phyloP scores from a whole-genome alignment of 192 early-diverging fungal species.

The Coemansia sp. region DNA sequence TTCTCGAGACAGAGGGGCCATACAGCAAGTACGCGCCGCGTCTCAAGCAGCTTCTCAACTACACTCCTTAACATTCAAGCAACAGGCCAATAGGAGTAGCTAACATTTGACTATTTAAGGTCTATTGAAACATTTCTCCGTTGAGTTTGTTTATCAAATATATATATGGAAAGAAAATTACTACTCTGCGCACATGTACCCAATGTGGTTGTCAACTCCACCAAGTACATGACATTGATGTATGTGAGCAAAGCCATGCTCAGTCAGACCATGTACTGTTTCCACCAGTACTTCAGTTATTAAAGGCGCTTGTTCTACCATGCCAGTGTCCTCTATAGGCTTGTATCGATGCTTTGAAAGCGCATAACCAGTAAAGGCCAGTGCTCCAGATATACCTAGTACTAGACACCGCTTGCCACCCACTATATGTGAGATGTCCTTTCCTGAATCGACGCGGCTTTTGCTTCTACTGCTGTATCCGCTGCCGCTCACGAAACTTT shows the following conservation, averaged over 20 bases:
- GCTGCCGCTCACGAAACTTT: background rate
- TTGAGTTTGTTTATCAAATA: background rate
- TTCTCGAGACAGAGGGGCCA: too few species aligned
- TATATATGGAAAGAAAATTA: background rate
- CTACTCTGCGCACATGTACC: conserved; percentile 42
- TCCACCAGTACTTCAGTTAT: background rate
- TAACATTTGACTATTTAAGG: too few species aligned
- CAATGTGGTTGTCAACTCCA: conserved; percentile 40
- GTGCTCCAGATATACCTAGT: background rate
- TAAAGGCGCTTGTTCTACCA: background rate
- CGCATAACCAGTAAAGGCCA: background rate
- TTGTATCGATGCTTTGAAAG: background rate
- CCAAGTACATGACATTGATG: conserved; percentile 19
- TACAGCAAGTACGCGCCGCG: too few species aligned
- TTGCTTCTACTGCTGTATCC: background rate
- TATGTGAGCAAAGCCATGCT: background rate
- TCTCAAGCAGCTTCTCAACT: too few species aligned
- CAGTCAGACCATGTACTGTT: background rate
- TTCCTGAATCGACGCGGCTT: background rate
- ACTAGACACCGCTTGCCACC: background rate
- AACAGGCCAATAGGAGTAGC: too few species aligned
- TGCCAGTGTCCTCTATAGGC: background rate
- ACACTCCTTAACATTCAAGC: too few species aligned
- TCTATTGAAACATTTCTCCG: too few species aligned
- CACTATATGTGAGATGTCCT: background rate